Percentiles rank a stretch among this genome's conserved stretches.
Conservation (phyloP, 371 early-diverging fungal species). For the Zancudomyces culisetae region DNA sequence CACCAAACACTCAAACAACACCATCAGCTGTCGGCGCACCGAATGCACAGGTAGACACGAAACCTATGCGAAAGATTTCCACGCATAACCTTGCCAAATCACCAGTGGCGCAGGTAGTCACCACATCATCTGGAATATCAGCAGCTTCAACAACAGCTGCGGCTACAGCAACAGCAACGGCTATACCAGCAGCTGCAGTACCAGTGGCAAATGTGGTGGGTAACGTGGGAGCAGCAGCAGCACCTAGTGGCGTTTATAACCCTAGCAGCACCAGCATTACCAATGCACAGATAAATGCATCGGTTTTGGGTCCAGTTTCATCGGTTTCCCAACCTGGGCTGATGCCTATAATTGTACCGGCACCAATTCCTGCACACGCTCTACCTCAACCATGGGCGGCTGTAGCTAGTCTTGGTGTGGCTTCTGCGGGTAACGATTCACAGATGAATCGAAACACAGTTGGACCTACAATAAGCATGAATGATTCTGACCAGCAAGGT, state of each 20-base stretch:
- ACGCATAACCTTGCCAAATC: too few species aligned
- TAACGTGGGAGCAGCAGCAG: too few species aligned
- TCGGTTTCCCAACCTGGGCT: slow-evolving; percentile 4
- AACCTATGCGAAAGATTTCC: too few species aligned
- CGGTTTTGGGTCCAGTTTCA: too few species aligned
- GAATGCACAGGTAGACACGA: too few species aligned
- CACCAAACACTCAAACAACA: too few species aligned
- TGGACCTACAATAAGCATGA: background rate
- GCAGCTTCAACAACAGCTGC: slow-evolving; percentile 7
- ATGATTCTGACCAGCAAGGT: background rate
- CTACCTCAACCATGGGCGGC: slow-evolving; percentile 27
- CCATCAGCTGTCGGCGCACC: too few species aligned
- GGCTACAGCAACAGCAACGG: slow-evolving; percentile 9
- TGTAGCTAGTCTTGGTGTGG: slow-evolving; percentile 10
- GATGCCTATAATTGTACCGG: slow-evolving; percentile 2
- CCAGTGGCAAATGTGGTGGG: too few species aligned
- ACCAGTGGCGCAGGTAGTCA: too few species aligned
- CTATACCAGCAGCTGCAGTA: slow-evolving; percentile 4
- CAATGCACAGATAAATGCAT: background rate
- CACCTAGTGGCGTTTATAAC: too few species aligned
- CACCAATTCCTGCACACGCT: slow-evolving; percentile 12
- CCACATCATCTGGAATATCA: slow-evolving; percentile 3
- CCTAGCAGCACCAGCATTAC: background rate
- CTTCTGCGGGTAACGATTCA: background rate
- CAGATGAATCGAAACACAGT: background rate